These are phyloP conservation scores for Myriosclerotinia duriaeana DNA, from an alignment of 2,329 filamentous ascomycete genomes.

Conservation along the genomic window DNA sequence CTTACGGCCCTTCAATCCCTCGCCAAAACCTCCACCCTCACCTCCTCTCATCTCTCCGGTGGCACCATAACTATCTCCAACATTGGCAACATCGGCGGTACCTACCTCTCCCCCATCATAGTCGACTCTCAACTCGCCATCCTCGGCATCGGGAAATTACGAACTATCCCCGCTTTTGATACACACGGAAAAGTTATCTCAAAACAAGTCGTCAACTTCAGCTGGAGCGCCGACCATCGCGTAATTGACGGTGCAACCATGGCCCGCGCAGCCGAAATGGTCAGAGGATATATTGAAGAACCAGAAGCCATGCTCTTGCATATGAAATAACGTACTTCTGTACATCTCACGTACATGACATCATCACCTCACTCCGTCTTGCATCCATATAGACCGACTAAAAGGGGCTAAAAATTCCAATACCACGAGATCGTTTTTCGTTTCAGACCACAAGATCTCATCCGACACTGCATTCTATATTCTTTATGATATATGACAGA, in stretches of 20 bases:
- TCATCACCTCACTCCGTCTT: background rate
- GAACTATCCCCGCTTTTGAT: constrained; percentile 76
- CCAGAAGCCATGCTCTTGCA: constrained; percentile 85
- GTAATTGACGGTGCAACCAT: constrained; percentile 94
- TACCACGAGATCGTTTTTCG: constrained; percentile 17
- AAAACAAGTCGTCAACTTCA: constrained; percentile 83
- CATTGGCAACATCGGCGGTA: constrained; percentile 92
- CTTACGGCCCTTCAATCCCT: constrained; percentile 70
- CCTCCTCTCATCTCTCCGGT: constrained; percentile 72
- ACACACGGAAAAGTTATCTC: constrained; percentile 57
- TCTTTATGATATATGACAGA: constrained; percentile 4
- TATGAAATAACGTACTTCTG: constrained; percentile 57
- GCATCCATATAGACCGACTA: background rate
- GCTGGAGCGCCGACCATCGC: constrained; percentile 94
- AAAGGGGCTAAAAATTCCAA: background rate
- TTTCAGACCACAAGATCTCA: constrained; percentile 10
- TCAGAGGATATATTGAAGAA: constrained; percentile 76
- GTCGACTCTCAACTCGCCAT: constrained; percentile 91
- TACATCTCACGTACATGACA: constrained; percentile 8
- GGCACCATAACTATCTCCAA: constrained; percentile 96
- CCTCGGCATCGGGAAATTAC: constrained; percentile 80
- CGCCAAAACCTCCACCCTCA: constrained; percentile 72
- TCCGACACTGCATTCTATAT: constrained; percentile 1
- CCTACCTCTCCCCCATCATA: constrained; percentile 87
- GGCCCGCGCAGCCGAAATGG: constrained; percentile 82